phyloP scores from a whole-genome alignment of 148 eudicot genomes.

The Silene conica region DNA sequence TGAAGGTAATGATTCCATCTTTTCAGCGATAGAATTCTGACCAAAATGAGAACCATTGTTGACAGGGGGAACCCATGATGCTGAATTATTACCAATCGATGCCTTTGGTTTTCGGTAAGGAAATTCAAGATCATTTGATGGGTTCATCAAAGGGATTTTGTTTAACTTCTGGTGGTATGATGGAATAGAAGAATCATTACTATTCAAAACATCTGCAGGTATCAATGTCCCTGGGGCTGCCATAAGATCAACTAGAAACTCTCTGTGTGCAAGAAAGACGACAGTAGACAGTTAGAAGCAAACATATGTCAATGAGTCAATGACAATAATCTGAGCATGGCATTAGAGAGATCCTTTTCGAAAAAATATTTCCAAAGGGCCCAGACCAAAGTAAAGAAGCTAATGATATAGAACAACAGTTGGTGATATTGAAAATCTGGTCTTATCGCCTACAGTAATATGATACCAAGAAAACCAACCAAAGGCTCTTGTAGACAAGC shows the following conservation, averaged over 20 bases:
- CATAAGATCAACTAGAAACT: conserved; percentile 98
- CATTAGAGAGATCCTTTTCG: not conserved
- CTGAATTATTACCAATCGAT: conserved; percentile 27
- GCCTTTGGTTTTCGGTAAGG: conserved; percentile 30
- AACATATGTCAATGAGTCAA: not conserved
- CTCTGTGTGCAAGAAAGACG: conserved; percentile 44
- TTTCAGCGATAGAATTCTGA: conserved; percentile 29
- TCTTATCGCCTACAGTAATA: not conserved
- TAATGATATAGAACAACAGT: not conserved
- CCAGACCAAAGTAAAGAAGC: not conserved
- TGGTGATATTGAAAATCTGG: not conserved
- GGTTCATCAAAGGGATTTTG: conserved; percentile 40
- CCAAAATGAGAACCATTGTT: conserved; percentile 26
- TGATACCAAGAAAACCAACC: not conserved
- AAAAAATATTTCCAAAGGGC: not conserved
- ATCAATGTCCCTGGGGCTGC: conserved; percentile 94
- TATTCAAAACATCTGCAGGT: conserved; percentile 69
- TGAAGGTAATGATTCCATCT: conserved; percentile 39
- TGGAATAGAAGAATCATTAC: conserved; percentile 46
- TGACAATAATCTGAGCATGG: not conserved
- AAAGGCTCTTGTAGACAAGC: conserved; percentile 4
- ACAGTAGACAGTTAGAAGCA: conserved; percentile 1
- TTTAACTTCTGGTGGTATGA: conserved; percentile 40
- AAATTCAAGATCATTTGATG: conserved; percentile 37
- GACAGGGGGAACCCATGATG: conserved; percentile 28